Evolutionary conservation across 768 basidiomycete species (phyloP).

Genomic region (Candolleomyces eurysporus): DNA sequence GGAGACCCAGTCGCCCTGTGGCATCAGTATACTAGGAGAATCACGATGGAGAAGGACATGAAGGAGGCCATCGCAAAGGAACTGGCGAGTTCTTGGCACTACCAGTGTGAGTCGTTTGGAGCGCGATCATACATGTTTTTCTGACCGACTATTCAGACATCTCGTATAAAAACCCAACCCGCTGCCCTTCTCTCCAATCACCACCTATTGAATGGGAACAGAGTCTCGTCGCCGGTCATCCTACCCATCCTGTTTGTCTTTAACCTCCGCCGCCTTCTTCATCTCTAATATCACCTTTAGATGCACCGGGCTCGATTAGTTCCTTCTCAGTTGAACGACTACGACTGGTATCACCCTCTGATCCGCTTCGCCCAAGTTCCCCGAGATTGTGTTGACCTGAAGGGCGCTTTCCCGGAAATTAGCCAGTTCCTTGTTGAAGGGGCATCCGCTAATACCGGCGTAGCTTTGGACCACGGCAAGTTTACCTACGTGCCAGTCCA

Average conservation of each 20-base stretch:
- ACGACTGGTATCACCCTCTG: slow-evolving; percentile 54
- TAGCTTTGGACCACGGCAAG: slow-evolving; percentile 22
- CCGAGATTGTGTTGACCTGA: slow-evolving; percentile 32
- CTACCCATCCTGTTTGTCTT: slow-evolving; percentile 51
- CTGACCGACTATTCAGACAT: slow-evolving; percentile 23
- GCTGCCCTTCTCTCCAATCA: slow-evolving; percentile 39
- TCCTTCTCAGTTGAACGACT: slow-evolving; percentile 29
- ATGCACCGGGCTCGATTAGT: slow-evolving; percentile 56
- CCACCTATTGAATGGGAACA: slow-evolving; percentile 55
- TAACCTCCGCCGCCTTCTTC: neutral
- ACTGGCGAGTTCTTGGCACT: slow-evolving; percentile 40
- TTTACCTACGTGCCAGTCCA: slow-evolving; percentile 49
- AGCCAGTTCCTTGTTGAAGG: slow-evolving; percentile 29
- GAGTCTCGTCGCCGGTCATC: slow-evolving; percentile 56
- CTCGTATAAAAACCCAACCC: slow-evolving; percentile 39
- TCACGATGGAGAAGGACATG: slow-evolving; percentile 30
- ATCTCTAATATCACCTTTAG: slow-evolving; percentile 22
- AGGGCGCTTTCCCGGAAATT: slow-evolving; percentile 42
- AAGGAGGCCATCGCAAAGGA: slow-evolving; percentile 37
- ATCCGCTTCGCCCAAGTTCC: slow-evolving; percentile 48
- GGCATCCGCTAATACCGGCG: slow-evolving; percentile 30
- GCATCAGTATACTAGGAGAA: slow-evolving; percentile 40
- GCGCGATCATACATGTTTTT: neutral
- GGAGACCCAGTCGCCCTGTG: slow-evolving; percentile 37
- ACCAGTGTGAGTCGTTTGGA: slow-evolving; percentile 36